Conservation (phyloP, 2,329 filamentous ascomycete genomes). For the Domatiomyces globalis region DNA sequence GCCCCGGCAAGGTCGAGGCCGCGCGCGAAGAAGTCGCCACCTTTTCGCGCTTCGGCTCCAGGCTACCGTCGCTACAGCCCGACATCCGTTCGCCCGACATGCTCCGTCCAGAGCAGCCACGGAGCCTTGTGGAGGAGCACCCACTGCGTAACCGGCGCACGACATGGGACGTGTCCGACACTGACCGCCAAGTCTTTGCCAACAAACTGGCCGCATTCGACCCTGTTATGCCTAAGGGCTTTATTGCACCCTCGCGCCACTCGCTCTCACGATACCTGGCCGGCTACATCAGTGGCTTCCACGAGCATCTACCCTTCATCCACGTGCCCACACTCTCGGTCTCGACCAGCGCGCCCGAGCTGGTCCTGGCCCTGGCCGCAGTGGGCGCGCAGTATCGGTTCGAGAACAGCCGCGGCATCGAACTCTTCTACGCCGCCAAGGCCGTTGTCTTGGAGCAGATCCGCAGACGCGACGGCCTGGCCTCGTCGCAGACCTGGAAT, state of each 20-base stretch:
- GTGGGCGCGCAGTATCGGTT: constrained; percentile 37
- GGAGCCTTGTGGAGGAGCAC: constrained; percentile 28
- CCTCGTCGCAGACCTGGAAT: constrained; percentile 30
- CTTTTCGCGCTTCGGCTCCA: constrained; percentile 36
- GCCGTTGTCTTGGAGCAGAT: constrained; percentile 40
- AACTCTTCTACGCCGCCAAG: constrained; percentile 44
- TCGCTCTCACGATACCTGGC: constrained; percentile 36
- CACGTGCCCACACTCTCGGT: constrained; percentile 36
- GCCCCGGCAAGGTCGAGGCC: constrained; percentile 24
- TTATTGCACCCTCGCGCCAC: constrained; percentile 36
- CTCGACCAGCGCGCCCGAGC: constrained; percentile 32
- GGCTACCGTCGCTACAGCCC: constrained; percentile 34
- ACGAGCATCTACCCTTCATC: constrained; percentile 39
- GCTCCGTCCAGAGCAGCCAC: constrained; percentile 18
- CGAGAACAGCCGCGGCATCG: constrained; percentile 38
- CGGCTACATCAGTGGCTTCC: constrained; percentile 38
- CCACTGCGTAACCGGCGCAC: constrained; percentile 24
- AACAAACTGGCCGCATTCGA: constrained; percentile 33
- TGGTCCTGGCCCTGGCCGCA: constrained; percentile 38
- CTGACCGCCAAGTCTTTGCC: constrained; percentile 32
- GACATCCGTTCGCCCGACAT: constrained; percentile 31
- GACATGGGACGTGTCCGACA: constrained; percentile 34
- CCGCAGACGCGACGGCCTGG: constrained; percentile 34
- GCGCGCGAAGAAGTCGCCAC: constrained; percentile 28
- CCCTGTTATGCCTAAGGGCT: constrained; percentile 32